Percentiles rank a stretch among this genome's conserved stretches.
These are phyloP conservation scores for Primulina eburnea DNA, from an alignment of 257 asterid genomes.

Conservation along the genomic window DNA sequence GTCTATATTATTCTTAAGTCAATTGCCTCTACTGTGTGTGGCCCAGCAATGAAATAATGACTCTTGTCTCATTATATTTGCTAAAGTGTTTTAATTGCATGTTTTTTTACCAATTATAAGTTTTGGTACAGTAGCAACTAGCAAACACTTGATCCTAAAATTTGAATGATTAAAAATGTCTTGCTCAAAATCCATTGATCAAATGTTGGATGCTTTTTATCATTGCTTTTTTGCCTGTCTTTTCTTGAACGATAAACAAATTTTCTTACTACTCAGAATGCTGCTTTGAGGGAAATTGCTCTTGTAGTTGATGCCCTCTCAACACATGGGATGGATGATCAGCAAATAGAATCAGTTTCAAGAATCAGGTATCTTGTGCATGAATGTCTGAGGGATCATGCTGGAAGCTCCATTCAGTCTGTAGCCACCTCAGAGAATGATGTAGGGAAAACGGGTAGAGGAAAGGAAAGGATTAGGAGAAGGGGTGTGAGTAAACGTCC, in stretches of 20 bases:
- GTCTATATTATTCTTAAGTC: conserved; percentile 8
- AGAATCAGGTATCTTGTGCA: conserved; percentile 68
- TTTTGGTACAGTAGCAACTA: background rate
- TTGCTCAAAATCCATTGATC: background rate
- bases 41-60: background rate
- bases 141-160: background rate
- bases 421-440: conserved; percentile 48
- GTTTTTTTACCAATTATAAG: background rate
- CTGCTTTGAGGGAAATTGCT: conserved; percentile 80
- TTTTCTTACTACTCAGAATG: conserved; percentile 44
- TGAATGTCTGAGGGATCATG: conserved; percentile 74
- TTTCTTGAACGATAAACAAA: conserved; percentile 1
- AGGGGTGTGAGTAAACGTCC: conserved; percentile 66
- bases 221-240: background rate
- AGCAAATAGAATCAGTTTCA: conserved; percentile 63
- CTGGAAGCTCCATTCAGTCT: conserved; percentile 37
- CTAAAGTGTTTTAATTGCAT: background rate
- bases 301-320: conserved; percentile 68
- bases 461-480: conserved; percentile 88
- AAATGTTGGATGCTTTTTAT: background rate
- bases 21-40: background rate
- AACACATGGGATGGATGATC: conserved; percentile 84
- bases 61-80: background rate
- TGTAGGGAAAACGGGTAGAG: conserved; percentile 52
- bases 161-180: background rate